A percentile compares a stretch with the other conserved stretches of the same genome.
These are phyloP conservation scores for Boletellus ananiceps DNA, from an alignment of 768 basidiomycete species.

Conservation along the genomic window DNA sequence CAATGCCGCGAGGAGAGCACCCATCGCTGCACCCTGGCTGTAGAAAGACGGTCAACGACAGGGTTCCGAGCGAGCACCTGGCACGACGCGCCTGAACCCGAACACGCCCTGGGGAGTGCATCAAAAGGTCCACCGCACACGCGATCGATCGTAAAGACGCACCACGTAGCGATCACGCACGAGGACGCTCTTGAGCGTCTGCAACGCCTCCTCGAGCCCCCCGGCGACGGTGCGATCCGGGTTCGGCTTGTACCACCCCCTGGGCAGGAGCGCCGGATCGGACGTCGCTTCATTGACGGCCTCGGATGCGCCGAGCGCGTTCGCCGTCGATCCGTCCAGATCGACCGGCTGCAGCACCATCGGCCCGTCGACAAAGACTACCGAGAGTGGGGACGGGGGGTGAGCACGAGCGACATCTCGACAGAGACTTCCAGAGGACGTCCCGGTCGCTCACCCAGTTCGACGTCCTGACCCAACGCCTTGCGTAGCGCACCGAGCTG, in stretches of 20 bases:
- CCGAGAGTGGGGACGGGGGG: neutral
- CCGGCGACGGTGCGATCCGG: conserved; percentile 44
- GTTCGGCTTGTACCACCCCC: conserved; percentile 70
- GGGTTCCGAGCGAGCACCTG: neutral
- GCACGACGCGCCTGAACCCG: conserved; percentile 60
- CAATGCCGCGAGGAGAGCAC: conserved; percentile 63
- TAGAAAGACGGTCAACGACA: conserved; percentile 6
- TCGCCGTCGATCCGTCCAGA: conserved; percentile 32
- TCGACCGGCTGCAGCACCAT: conserved; percentile 64
- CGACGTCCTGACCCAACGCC: conserved; percentile 57
- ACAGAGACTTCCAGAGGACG: too few species aligned
- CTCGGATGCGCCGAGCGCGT: conserved; percentile 38
- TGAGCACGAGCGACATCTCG: too few species aligned
- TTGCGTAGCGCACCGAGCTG: conserved; percentile 74
- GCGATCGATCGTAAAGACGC: conserved; percentile 15
- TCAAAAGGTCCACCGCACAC: too few species aligned
- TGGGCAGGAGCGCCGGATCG: conserved; percentile 52
- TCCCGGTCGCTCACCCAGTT: conserved; percentile 49
- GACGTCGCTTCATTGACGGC: conserved; percentile 21
- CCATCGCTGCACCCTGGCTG: conserved; percentile 78
- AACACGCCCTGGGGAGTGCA: conserved; percentile 55
- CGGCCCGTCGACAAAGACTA: conserved; percentile 75
- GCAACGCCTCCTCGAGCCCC: conserved; percentile 58
- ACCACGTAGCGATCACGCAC: conserved; percentile 63
- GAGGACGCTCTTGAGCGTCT: conserved; percentile 52